Evolutionary conservation across 164 flowering plant species (phyloP), one percentile per base, ranked within the genome.

Genomic region (Stephania cephalantha): DNA sequence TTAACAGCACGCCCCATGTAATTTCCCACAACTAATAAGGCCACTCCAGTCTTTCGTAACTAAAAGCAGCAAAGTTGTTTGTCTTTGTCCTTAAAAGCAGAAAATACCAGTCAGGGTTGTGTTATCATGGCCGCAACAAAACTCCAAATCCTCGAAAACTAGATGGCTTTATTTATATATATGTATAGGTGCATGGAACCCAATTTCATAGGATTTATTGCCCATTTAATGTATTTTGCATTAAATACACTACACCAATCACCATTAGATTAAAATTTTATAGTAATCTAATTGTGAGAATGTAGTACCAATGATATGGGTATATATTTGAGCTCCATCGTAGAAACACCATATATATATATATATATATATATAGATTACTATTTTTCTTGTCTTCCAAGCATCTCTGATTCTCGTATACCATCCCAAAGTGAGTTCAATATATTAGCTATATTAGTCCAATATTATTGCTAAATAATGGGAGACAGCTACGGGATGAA

Each of bases 401-500:
- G 15, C 53, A 48, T 50, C 13, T 9, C 55, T 9, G 11, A 12
- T 2, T 50, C 55, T 35, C 42, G 0, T 35, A 35, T 35, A 50
- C 55, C 11, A 9, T 9, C 12, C 55, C 13, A 50, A 9, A 50
- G 55, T 10, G 55, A 50, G 12, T 2, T 35, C 42, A 4, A 35
- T 35, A 35, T 35, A 35, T 35, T 35, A 35, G 42, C 42, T 35
- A 35, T 2, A 35, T 35, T 35, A 35, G 42, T 35, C 0, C 42
- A 50, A 4, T 58, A 58, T 18, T 58, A 58, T 17, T 12, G 17
- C 17, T 15, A 55, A 17, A 55, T 4, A 12, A 48, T 8, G 11
- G 55, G 55, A 4, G 42, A 35, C 42, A 4, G 42, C 42, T 35
- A 30, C 12, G 58, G 20, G 17, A 48, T 79, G 63, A 85, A 50